Percentiles rank a stretch among this genome's conserved stretches.
Evolutionary conservation across 2,329 filamentous ascomycete genomes (phyloP).

Genomic region (Chalaropsis thielavioides): DNA sequence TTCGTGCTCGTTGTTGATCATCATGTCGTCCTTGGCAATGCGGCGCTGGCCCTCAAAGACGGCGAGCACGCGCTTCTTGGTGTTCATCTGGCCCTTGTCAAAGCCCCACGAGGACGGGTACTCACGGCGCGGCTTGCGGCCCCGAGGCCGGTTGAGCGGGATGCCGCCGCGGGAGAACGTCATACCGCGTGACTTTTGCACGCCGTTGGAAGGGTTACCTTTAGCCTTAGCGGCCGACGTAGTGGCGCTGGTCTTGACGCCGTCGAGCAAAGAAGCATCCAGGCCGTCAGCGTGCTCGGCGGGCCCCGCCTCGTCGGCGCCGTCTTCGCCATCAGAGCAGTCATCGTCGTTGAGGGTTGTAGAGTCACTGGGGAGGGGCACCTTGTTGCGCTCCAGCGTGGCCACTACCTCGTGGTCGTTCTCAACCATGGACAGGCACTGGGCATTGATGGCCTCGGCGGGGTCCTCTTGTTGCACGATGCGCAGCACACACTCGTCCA

Average conservation of each 20-base stretch:
- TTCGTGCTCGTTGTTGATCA: constrained; percentile 90
- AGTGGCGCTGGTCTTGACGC: constrained; percentile 33
- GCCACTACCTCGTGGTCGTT: constrained; percentile 47
- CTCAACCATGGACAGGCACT: constrained; percentile 50
- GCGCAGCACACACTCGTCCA: constrained; percentile 61
- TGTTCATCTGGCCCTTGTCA: constrained; percentile 83
- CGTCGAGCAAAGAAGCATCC: constrained; percentile 31
- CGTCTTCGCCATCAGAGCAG: constrained; percentile 42
- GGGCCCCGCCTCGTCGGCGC: constrained; percentile 32
- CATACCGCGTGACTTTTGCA: constrained; percentile 55
- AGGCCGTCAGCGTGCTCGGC: constrained; percentile 24
- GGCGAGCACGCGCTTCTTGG: constrained; percentile 92
- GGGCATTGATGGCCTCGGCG: constrained; percentile 52
- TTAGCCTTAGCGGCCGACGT: constrained; percentile 38
- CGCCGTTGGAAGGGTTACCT: constrained; percentile 40
- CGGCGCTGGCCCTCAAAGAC: constrained; percentile 80
- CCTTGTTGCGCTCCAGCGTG: constrained; percentile 49
- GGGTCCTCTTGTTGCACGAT: constrained; percentile 60
- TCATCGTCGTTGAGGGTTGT: constrained; percentile 34
- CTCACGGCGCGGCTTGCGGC: constrained; percentile 82
- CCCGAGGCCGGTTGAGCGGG: constrained; percentile 41
- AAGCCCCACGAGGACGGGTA: constrained; percentile 93
- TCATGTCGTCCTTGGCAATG: constrained; percentile 97
- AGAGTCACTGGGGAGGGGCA: constrained; percentile 37
- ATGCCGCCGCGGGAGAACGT: constrained; percentile 67